phyloP scores from a whole-genome alignment of 345 rosid genomes.

The Corymbia maculata region DNA sequence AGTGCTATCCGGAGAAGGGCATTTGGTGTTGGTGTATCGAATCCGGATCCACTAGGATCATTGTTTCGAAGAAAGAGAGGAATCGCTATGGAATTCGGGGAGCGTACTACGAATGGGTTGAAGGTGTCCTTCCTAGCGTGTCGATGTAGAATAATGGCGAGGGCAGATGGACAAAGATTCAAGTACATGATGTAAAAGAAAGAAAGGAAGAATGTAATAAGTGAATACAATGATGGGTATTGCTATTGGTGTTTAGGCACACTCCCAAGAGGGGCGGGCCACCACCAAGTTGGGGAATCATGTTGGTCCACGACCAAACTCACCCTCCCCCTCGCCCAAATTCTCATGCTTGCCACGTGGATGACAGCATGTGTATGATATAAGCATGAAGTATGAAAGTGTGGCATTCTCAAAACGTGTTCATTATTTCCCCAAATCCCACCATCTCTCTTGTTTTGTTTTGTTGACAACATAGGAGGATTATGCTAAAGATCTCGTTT shows the following conservation, averaged over 20 bases:
- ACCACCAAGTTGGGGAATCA: background rate
- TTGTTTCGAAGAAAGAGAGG: background rate
- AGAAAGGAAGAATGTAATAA: background rate
- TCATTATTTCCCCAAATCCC: background rate
- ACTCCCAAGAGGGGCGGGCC: slow-evolving; percentile 10
- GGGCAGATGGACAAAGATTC: background rate
- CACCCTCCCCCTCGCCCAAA: background rate
- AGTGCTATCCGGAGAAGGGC: background rate
- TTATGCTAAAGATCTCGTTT: background rate
- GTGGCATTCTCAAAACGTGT: background rate
- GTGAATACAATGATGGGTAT: slow-evolving; percentile 6
- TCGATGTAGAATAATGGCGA: background rate
- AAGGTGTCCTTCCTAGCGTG: background rate
- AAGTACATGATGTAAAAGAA: background rate
- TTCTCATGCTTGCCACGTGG: slow-evolving; percentile 37
- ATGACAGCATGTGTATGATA: slow-evolving; percentile 41
- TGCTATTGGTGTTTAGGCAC: slow-evolving; percentile 22
- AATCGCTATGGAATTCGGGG: background rate
- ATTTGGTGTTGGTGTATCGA: background rate
- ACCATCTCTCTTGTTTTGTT: background rate
- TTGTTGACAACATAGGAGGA: background rate
- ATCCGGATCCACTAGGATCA: background rate
- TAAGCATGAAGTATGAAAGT: slow-evolving; percentile 52
- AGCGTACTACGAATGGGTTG: background rate
- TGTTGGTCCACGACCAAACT: slow-evolving; percentile 47